Evolutionary conservation across 257 asterid species (phyloP).

Genomic region (Galeopsis tetrahit): DNA sequence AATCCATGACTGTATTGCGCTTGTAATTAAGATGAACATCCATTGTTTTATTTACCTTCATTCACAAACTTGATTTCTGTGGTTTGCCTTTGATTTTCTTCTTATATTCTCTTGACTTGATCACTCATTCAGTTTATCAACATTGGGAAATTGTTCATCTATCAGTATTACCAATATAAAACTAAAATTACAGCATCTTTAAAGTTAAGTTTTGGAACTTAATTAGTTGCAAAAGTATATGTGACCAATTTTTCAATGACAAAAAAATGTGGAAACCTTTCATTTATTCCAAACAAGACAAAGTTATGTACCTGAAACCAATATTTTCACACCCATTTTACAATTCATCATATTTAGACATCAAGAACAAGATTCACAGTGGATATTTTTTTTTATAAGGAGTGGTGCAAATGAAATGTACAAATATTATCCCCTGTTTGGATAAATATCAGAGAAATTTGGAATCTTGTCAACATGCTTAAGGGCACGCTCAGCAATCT

Average conservation of each 20-base stretch:
- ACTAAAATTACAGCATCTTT: too few relatives aligned
- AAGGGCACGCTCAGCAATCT: conserved; percentile 89
- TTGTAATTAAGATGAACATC: conserved; percentile 42
- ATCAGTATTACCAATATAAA: too few relatives aligned
- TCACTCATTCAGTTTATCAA: conserved; percentile 6
- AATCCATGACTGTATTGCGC: conserved; percentile 80
- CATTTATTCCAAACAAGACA: conserved; percentile 9
- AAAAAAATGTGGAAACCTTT: background rate
- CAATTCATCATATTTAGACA: background rate
- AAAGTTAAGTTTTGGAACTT: too few relatives aligned
- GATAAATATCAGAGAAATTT: conserved; percentile 76
- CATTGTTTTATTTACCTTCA: conserved; percentile 19
- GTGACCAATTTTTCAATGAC: background rate
- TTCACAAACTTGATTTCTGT: background rate
- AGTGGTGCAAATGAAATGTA: background rate
- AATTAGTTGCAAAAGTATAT: too few relatives aligned
- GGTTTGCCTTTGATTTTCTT: background rate
- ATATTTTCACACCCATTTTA: conserved; percentile 13
- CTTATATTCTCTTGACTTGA: background rate
- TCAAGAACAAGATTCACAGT: background rate
- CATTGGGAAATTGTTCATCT: background rate
- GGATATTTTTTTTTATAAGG: background rate
- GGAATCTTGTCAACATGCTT: conserved; percentile 86
- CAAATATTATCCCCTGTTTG: conserved; percentile 47
- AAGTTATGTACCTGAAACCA: background rate